Conservation (phyloP, 2,329 filamentous ascomycete species). For the Magnaporthales sp. region DNA sequence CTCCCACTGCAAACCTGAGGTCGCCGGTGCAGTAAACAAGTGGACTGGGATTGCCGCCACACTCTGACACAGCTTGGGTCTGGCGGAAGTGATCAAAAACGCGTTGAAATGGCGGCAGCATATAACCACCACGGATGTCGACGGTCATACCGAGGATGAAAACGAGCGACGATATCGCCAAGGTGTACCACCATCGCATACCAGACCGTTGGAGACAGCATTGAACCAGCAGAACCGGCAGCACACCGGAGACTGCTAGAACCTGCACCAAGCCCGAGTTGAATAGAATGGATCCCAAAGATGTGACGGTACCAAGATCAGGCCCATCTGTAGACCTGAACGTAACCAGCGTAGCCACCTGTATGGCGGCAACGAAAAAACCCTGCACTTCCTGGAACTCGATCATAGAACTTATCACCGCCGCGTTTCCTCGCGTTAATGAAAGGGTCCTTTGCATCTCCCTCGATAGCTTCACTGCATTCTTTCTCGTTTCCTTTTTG, state of each 20-base stretch:
- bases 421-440: conserved; percentile 9
- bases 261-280: conserved; percentile 12
- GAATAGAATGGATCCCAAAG: conserved; percentile 12
- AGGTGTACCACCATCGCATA: conserved; percentile 17
- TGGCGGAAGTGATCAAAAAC: conserved; percentile 11
- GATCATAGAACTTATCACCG: conserved; percentile 12
- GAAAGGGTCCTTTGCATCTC: conserved; percentile 8
- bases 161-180: conserved; percentile 9
- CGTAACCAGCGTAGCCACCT: conserved; percentile 14
- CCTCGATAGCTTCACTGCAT: background rate
- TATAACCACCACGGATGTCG: conserved; percentile 8
- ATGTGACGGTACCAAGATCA: conserved; percentile 9
- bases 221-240: conserved; percentile 14
- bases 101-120: conserved; percentile 10
- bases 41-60: conserved; percentile 13
- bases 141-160: conserved; percentile 9
- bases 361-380: conserved; percentile 15
- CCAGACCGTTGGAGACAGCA: conserved; percentile 13
- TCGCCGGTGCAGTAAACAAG: conserved; percentile 9
- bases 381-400: conserved; percentile 18
- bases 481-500: background rate
- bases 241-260: conserved; percentile 9
- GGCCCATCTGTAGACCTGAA: conserved; percentile 8
- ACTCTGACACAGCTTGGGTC: conserved; percentile 8
- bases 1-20: background rate